These are phyloP conservation scores for Aspergillus pseudoviridinutans DNA, from an alignment of 2,329 filamentous ascomycete species.

Conservation along the genomic window DNA sequence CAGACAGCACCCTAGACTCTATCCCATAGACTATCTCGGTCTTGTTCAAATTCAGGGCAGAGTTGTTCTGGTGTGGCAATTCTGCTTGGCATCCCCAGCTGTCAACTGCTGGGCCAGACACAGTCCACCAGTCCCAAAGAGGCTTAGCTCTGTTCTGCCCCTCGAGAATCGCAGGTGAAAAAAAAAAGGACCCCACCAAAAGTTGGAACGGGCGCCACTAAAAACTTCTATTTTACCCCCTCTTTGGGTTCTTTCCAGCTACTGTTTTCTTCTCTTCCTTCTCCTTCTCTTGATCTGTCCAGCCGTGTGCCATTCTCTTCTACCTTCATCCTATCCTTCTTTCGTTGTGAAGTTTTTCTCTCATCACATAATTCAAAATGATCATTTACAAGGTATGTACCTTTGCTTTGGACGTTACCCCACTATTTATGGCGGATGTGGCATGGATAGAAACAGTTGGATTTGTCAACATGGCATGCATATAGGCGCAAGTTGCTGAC, in stretches of 20 bases:
- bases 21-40: background rate
- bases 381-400: slow-evolving; percentile 64
- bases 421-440: slow-evolving; percentile 1
- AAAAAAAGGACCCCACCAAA: slow-evolving; percentile 17
- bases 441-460: background rate
- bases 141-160: slow-evolving; percentile 14
- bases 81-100: background rate
- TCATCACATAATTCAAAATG: slow-evolving; percentile 55
- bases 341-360: slow-evolving; percentile 15
- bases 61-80: background rate
- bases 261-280: slow-evolving; percentile 25
- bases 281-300: slow-evolving; percentile 25
- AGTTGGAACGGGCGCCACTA: slow-evolving; percentile 14
- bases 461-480: background rate
- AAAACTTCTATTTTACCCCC: slow-evolving; percentile 28
- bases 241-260: slow-evolving; percentile 21
- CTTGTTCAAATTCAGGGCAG: background rate
- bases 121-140: slow-evolving; percentile 6
- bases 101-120: slow-evolving; percentile 6
- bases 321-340: slow-evolving; percentile 22
- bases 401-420: slow-evolving; percentile 1
- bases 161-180: slow-evolving; percentile 6
- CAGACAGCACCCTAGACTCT: too few relatives aligned
- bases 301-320: slow-evolving; percentile 20
- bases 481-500: slow-evolving; percentile 4